Conservation (phyloP, 2,329 filamentous ascomycete species). For the Neopestalotiopsis rosae region DNA sequence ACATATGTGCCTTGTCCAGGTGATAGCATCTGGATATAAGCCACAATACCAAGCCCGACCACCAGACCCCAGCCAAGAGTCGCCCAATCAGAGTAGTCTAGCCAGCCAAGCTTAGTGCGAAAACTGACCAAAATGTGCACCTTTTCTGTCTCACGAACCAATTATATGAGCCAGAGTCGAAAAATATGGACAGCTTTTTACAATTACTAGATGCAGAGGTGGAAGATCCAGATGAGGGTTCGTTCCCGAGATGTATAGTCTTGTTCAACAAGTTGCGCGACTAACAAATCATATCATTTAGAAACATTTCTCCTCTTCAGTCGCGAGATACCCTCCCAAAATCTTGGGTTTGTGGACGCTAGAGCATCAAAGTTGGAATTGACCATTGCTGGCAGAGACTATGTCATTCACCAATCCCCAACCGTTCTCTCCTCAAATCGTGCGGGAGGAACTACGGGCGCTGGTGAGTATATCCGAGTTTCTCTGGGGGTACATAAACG, state of each 20-base stretch:
- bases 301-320: conserved; percentile 91
- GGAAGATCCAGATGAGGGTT: conserved; percentile 56
- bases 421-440: conserved; percentile 79
- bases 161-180: neutral
- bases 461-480: conserved; percentile 49
- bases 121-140: neutral
- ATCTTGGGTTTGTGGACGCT: conserved; percentile 85
- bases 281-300: conserved; percentile 39
- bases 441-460: conserved; percentile 75
- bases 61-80: neutral
- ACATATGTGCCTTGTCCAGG: too few relatives aligned
- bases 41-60: neutral
- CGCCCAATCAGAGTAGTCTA: neutral
- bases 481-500: conserved; percentile 60
- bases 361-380: conserved; percentile 70
- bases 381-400: conserved; percentile 70
- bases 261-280: neutral
- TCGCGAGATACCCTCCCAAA: conserved; percentile 72
- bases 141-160: neutral
- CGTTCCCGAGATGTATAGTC: conserved; percentile 17
- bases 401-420: conserved; percentile 83
- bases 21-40: neutral
- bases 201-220: conserved; percentile 47
- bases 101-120: neutral
- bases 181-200: conserved; percentile 11